Evolutionary conservation across 768 basidiomycete species (phyloP).

Genomic region (Candolleomyces aberdarensis): DNA sequence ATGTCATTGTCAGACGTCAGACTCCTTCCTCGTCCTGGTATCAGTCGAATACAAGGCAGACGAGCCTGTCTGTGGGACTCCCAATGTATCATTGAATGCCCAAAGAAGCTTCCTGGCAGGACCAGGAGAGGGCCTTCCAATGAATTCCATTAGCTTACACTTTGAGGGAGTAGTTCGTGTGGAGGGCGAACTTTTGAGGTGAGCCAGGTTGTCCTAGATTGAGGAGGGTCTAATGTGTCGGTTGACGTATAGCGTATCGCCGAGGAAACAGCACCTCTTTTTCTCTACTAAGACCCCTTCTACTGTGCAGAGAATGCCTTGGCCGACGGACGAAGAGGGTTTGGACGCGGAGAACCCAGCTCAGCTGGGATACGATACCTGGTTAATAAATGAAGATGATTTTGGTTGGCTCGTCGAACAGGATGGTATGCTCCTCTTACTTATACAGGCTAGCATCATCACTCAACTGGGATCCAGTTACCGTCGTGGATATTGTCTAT

Average conservation of each 20-base stretch:
- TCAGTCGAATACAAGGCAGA: conserved; percentile 57
- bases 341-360: conserved; percentile 14
- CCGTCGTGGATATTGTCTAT: conserved; percentile 60
- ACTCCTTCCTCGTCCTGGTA: conserved; percentile 76
- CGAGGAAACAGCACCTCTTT: conserved; percentile 61
- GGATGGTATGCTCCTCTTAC: conserved; percentile 48
- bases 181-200: conserved; percentile 76
- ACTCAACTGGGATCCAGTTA: conserved; percentile 38
- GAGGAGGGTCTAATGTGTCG: not conserved
- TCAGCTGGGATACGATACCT: conserved; percentile 58
- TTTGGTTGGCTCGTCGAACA: conserved; percentile 73
- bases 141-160: conserved; percentile 65
- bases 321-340: conserved; percentile 56
- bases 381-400: conserved; percentile 62
- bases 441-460: not conserved
- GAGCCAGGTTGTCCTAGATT: conserved; percentile 4
- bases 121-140: conserved; percentile 71
- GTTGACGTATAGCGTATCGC: conserved; percentile 57
- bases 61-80: conserved; percentile 52
- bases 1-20: conserved; percentile 59
- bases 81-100: conserved; percentile 49
- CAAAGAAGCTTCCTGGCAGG: conserved; percentile 73
- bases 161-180: conserved; percentile 82
- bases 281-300: conserved; percentile 76
- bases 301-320: conserved; percentile 80